Conservation (phyloP, 441 rosid species). For the Jatropha podagrica region DNA sequence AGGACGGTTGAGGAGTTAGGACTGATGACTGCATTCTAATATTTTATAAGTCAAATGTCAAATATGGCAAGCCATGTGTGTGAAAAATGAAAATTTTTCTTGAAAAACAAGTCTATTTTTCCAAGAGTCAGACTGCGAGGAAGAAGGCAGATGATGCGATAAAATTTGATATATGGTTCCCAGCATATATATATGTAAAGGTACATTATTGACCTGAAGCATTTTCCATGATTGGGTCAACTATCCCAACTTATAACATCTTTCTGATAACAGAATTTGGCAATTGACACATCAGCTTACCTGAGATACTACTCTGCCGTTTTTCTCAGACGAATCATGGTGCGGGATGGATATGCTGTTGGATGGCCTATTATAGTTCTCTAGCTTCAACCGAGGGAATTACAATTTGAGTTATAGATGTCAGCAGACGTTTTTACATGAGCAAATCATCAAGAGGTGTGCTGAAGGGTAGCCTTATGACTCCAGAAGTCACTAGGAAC, state of each 20-base stretch:
- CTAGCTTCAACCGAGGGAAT: background rate
- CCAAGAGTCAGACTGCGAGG: background rate
- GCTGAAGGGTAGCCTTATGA: slow-evolving; percentile 57
- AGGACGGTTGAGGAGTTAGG: background rate
- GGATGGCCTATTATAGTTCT: background rate
- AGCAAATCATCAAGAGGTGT: slow-evolving; percentile 61
- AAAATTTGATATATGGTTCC: background rate
- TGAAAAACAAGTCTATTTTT: background rate
- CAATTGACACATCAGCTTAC: background rate
- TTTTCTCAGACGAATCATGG: background rate
- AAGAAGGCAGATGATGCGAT: background rate
- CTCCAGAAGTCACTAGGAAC: slow-evolving; percentile 56
- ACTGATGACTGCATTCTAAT: background rate
- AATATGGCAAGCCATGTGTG: background rate
- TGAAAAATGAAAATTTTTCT: background rate
- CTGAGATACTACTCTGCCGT: background rate
- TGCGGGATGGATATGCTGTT: background rate
- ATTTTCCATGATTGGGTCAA: background rate
- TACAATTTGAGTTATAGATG: background rate
- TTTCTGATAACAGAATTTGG: background rate
- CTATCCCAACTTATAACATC: background rate
- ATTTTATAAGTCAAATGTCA: background rate
- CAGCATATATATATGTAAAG: background rate
- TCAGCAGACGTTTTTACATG: slow-evolving; percentile 33
- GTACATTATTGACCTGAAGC: background rate